Conservation (phyloP, 176 grass and related monocot species). For the Juncus effusus region DNA sequence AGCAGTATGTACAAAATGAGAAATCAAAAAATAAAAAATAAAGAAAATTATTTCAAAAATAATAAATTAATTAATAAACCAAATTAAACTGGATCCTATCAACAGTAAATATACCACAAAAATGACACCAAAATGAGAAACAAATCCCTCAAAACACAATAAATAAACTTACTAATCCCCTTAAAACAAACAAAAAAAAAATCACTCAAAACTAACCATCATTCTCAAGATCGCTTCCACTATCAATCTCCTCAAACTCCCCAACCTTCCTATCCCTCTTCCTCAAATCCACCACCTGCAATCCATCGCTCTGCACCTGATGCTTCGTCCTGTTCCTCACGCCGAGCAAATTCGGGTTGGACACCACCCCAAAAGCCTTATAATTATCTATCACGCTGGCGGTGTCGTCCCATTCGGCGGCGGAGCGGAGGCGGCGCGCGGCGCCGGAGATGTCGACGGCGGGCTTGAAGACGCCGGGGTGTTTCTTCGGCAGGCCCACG, state of each 20-base stretch:
- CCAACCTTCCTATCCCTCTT: slow-evolving; percentile 18
- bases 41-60: too few relatives aligned
- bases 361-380: slow-evolving; percentile 66
- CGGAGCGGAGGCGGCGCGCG: slow-evolving; percentile 29
- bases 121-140: too few relatives aligned
- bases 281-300: slow-evolving; percentile 53
- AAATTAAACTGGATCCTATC: too few relatives aligned
- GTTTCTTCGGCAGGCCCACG: slow-evolving; percentile 68
- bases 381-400: slow-evolving; percentile 91
- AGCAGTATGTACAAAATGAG: too few relatives aligned
- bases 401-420: slow-evolving; percentile 54
- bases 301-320: slow-evolving; percentile 43
- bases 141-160: too few relatives aligned
- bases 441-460: slow-evolving; percentile 60
- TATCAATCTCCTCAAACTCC: slow-evolving; percentile 51
- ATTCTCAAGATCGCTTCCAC: slow-evolving; percentile 63
- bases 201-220: slow-evolving; percentile 47
- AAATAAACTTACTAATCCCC: too few relatives aligned
- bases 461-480: slow-evolving; percentile 66
- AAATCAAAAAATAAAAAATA: too few relatives aligned
- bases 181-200: slow-evolving; percentile 3
- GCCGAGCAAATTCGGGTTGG: slow-evolving; percentile 77
- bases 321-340: slow-evolving; percentile 52
- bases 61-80: too few relatives aligned
- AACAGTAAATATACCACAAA: too few relatives aligned